Evolutionary conservation across 176 grass and related monocot species (phyloP).

Genomic region (Thalia dealbata): DNA sequence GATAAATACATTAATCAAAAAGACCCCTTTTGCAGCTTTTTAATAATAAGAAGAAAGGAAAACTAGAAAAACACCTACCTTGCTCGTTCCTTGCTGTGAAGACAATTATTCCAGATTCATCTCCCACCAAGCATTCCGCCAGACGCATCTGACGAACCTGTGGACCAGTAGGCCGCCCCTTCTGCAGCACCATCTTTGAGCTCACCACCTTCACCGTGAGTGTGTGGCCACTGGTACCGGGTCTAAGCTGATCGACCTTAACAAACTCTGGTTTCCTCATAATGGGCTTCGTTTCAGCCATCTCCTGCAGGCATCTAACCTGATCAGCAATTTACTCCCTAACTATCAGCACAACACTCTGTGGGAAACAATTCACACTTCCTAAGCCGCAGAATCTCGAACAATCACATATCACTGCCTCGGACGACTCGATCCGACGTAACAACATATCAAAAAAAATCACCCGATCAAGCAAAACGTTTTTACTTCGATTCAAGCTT

Average conservation of each 20-base stretch:
- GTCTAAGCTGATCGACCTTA: conserved; percentile 1
- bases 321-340: not conserved
- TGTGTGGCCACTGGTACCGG: not conserved
- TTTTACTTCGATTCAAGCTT: too few relatives aligned
- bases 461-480: too few relatives aligned
- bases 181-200: conserved; percentile 1
- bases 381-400: not conserved
- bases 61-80: not conserved
- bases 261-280: not conserved
- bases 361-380: not conserved
- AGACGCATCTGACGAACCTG: conserved; percentile 2
- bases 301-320: not conserved
- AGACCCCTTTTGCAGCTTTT: not conserved
- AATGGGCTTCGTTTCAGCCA: not conserved
- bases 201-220: conserved; percentile 1
- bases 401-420: not conserved
- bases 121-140: not conserved
- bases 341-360: not conserved
- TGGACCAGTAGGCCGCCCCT: conserved; percentile 1
- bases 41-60: too few relatives aligned
- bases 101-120: conserved; percentile 5
- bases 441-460: not conserved
- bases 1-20: not conserved
- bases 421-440: not conserved
- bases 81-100: conserved; percentile 3